These are phyloP conservation scores for Gamsiella multidivaricata DNA, from an alignment of 192 early-diverging fungal genomes.

Conservation along the genomic window DNA sequence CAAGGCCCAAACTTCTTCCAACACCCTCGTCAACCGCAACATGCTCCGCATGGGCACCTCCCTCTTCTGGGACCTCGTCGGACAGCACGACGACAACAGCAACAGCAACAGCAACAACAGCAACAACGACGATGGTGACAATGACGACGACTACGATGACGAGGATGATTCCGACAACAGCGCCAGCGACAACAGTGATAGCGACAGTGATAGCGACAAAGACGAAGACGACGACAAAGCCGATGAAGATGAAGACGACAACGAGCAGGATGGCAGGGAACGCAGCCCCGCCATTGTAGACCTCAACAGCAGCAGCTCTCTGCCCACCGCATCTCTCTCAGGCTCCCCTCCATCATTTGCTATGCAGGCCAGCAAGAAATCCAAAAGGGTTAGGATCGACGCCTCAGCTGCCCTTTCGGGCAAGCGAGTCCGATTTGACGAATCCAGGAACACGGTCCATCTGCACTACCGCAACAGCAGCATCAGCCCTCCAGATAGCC, in stretches of 20 bases:
- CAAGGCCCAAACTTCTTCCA: background rate
- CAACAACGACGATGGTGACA: slow-evolving; percentile 4
- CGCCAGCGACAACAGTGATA: background rate
- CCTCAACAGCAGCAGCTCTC: background rate
- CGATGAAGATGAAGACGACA: slow-evolving; percentile 9
- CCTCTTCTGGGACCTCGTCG: background rate
- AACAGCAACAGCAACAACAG: background rate
- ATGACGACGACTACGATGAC: background rate
- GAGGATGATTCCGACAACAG: background rate
- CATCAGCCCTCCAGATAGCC: slow-evolving; percentile 12
- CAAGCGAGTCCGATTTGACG: slow-evolving; percentile 39
- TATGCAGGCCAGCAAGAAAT: slow-evolving; percentile 21
- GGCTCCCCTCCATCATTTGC: slow-evolving; percentile 22
- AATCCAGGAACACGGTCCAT: slow-evolving; percentile 18
- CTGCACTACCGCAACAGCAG: slow-evolving; percentile 9
- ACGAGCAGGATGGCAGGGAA: background rate
- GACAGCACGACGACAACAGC: background rate
- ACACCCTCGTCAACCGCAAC: slow-evolving; percentile 15
- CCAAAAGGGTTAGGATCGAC: slow-evolving; percentile 22
- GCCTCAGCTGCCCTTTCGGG: background rate
- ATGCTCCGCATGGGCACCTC: background rate
- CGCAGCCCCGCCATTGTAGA: slow-evolving; percentile 2
- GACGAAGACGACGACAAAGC: background rate
- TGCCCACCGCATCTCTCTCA: background rate
- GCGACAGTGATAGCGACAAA: background rate